phyloP scores from a whole-genome alignment of 2,329 filamentous ascomycete species.

The Phialophora chinensis region DNA sequence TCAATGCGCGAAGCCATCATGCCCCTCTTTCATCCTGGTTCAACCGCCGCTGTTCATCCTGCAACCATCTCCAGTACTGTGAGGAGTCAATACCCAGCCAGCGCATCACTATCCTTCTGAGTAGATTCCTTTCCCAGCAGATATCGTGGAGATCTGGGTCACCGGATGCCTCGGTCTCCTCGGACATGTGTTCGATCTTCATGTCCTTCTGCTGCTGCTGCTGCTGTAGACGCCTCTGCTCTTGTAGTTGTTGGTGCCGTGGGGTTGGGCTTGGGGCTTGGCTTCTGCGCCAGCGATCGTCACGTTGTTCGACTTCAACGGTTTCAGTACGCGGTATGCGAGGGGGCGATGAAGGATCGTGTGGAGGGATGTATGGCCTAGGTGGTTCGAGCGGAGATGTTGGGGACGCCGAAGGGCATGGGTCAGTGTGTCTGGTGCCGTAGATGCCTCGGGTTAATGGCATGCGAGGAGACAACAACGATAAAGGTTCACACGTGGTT shows the following conservation, averaged over 20 bases:
- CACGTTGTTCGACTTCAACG: not conserved
- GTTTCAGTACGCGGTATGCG: not conserved
- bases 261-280: not conserved
- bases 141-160: not conserved
- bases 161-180: not conserved
- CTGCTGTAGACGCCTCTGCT: not conserved
- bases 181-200: not conserved
- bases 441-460: not conserved
- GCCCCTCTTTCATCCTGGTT: not conserved
- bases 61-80: not conserved
- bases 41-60: not conserved
- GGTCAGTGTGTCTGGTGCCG: not conserved
- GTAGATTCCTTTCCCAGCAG: not conserved
- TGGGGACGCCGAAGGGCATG: not conserved
- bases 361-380: not conserved
- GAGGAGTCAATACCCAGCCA: not conserved
- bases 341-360: not conserved
- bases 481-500: not conserved
- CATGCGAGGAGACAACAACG: not conserved
- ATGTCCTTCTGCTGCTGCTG: not conserved
- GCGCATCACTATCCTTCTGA: not conserved
- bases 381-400: not conserved
- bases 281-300: not conserved
- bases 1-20: not conserved
- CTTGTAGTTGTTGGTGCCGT: not conserved